Base-by-base conservation (phyloP, 1,284 basidiomycete genomes). In the Cryptococcus neoformans region DNA sequence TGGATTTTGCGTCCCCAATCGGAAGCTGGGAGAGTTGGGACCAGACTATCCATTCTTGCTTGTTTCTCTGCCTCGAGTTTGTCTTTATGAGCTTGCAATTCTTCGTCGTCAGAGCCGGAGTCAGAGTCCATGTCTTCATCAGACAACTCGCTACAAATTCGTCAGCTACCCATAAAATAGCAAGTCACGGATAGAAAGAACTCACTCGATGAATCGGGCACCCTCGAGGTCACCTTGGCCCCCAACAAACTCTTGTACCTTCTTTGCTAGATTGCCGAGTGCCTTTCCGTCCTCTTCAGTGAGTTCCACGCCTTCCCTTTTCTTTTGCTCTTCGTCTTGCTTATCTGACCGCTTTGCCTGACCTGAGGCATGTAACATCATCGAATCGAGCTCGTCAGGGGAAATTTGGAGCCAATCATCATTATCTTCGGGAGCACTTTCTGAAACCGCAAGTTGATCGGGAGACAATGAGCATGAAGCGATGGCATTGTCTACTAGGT, bases 191-290 rank as follows among this genome's bases (percentile, higher is more conserved):
- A 21, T 41, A 28, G 28, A 16, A 52, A 5, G 2, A 9, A 79
- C 89, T 68, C 76, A 95, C 92, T 94, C 92, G 51, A 87, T 85
- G 68, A 97, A 94, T 60, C 82, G 77, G 0, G 91, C 93, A 1
- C 93, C 93, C 64, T 90, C 87, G 5, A 95, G 61, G 62, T 89
- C 87, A 4, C 93, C 93, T 71, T 92, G 79, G 1, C 89, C 91
- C 64, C 92, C 87, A 1, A 97, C 85, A 70, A 97, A 97, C 36
- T 82, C 81, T 68, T 90, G 87, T 0, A 97, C 89, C 73, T 91
- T 90, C 60, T 83, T 80, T 9, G 93, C 92, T 50, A 97, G 81
- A 60, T 84, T 82, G 64, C 85, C 84, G 46, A 97, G 76, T 54
- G 83, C 84, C 14, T 81, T 73, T 2, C 90, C 87, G 68, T 92